Base-by-base conservation (phyloP, 2,329 filamentous ascomycete genomes). In the Cladosporium sp. region DNA sequence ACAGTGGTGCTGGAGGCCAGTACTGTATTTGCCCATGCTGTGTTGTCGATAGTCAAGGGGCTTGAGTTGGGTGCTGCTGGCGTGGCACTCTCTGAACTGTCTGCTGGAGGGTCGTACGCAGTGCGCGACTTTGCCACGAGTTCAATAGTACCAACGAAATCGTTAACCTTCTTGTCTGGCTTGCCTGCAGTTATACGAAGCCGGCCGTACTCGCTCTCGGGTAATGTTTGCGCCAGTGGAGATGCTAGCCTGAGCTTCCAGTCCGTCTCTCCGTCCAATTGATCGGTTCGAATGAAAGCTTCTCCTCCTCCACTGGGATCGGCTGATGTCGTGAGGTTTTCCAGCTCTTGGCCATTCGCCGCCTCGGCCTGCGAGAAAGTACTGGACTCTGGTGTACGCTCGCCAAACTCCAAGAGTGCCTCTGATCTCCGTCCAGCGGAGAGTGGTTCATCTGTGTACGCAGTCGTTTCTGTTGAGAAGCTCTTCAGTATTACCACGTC, bases 1-100 rank as follows among this genome's bases (percentile, higher is more conserved):
- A 95, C 95, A 4, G 87, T 91, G 1, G 91, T 94, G 76, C 93
- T 95, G 1, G 94, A 98, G 1, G 95, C 95, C 67, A 99, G 90
- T 28, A 99, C 91, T 0, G 95, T 99, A 75, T 98, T 99, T 21
- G 94, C 94, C 95, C 96, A 99, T 11, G 96, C 95, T 8, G 95
- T 98, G 75, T 99, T 97, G 78, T 99, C 95, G 68, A 99, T 97
- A 1, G 88, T 92, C 44, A 99, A 82, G 1, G 93, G 88, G 2
- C 89, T 86, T 5, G 90, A 91, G 11, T 58, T 53, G 40, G 55
- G 18, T n/a, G 49, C n/a, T 50, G 57, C 26, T 23, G 35, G 21
- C 6, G 56, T 44, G 21, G 12, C 21, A 11, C 26, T 21, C 33
- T 63, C 65, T 23, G 65, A 60, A 12, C 35, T 62, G 46, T 67